Base-by-base conservation (phyloP, 257 asterid genomes). In the Fraxinus pennsylvanica region DNA sequence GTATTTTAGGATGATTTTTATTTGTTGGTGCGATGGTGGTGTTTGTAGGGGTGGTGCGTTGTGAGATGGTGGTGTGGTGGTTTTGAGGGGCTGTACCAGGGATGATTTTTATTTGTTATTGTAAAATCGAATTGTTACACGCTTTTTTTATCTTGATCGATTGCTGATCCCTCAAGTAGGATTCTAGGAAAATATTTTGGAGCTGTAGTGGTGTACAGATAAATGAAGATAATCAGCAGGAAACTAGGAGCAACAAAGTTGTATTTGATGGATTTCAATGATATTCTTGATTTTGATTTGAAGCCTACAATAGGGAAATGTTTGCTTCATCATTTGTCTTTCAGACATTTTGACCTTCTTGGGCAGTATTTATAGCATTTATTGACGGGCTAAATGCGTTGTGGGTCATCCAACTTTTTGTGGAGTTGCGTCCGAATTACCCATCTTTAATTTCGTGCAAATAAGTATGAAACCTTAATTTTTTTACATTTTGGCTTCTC, bases 131-230 rank as follows among this genome's bases (percentile, higher is more conserved):
- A 68, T 82, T 52, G 59, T 72, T 71, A 50, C 47, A 3, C 21
- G 30, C 81, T 76, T 75, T 43, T 52, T 75, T 43, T 54, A 83
- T 81, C 52, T 61, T 33, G 78, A 79, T 81, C 5, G 71, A n/a
- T 72, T 78, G 54, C 84, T 83, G 77, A 75, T 68, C 52, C 65
- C 61, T 72, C 69, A 9, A 21, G 80, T 66, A 74, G 79, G 81
- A 50, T 78, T 77, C 77, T 80, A 77, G 82, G 82, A 67, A 71
- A 82, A 87, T 81, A 76, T 72, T 81, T 71, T 85, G 81, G 76
- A 81, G 85, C 72, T 84, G 90, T 63, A 25, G 69, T 59, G 32
- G 30, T 59, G 67, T 82, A 82, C 82, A 85, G 82, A 80, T 81
- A 52, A 35, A 81, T 84, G 78, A 72, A 74, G 82, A 72, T 59